Percentiles rank a stretch among this genome's conserved stretches.
Conservation (phyloP, 345 rosid species). For the Cochlearia excelsa region DNA sequence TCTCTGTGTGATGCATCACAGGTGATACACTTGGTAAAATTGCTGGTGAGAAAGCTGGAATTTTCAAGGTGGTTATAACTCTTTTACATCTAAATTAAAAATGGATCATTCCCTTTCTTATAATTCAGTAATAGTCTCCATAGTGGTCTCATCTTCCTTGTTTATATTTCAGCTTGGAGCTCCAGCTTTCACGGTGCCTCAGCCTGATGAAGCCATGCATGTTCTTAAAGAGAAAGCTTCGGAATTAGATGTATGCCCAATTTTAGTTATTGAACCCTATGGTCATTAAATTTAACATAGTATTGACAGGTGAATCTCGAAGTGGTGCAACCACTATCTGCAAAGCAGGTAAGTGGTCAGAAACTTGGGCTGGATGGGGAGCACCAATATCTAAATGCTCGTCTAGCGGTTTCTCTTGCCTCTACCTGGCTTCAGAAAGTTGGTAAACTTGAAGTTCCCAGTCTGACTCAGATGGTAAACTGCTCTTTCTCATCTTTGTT, state of each 20-base stretch:
- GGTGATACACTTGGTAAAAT: conserved; percentile 92
- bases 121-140: conserved; percentile 6
- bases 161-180: conserved; percentile 56
- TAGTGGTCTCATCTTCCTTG: conserved; percentile 14
- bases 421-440: conserved; percentile 79
- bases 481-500: conserved; percentile 20
- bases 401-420: conserved; percentile 78
- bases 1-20: conserved; percentile 41
- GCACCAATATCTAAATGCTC: conserved; percentile 88
- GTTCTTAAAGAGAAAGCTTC: conserved; percentile 84
- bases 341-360: conserved; percentile 54
- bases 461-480: conserved; percentile 54
- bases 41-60: conserved; percentile 98
- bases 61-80: conserved; percentile 68
- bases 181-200: conserved; percentile 88
- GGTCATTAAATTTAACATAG: not conserved
- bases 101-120: not conserved
- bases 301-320: conserved; percentile 66
- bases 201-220: conserved; percentile 94
- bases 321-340: conserved; percentile 62
- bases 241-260: conserved; percentile 54
- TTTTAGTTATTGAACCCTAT: conserved; percentile 25
- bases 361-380: conserved; percentile 91
- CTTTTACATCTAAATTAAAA: conserved; percentile 8
- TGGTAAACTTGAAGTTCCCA: conserved; percentile 51